These are phyloP conservation scores for Moesziomyces antarcticus DNA, from an alignment of 1,284 basidiomycete species.

Conservation along the genomic window DNA sequence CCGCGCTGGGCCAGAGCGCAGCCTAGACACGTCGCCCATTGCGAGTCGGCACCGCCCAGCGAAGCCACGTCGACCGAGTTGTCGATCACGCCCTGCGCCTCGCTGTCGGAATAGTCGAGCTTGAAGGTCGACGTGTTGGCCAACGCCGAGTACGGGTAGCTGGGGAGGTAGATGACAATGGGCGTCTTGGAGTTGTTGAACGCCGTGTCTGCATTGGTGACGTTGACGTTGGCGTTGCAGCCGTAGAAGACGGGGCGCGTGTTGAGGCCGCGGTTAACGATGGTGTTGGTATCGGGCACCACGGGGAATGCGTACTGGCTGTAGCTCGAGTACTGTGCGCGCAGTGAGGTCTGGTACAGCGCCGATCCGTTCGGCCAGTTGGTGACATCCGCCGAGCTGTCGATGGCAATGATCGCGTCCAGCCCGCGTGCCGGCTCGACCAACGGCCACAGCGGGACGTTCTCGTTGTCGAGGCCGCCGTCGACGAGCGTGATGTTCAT, in stretches of 20 bases:
- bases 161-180: conserved; percentile 70
- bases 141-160: conserved; percentile 70
- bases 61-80: conserved; percentile 62
- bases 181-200: conserved; percentile 67
- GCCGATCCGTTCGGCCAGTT: conserved; percentile 76
- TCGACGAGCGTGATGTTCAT: conserved; percentile 62
- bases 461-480: conserved; percentile 69
- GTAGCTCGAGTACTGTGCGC: conserved; percentile 41
- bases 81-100: conserved; percentile 59
- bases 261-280: conserved; percentile 76
- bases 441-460: conserved; percentile 75
- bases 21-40: conserved; percentile 59
- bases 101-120: conserved; percentile 65
- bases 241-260: conserved; percentile 81
- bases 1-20: conserved; percentile 61
- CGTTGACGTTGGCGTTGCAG: conserved; percentile 71
- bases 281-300: conserved; percentile 71
- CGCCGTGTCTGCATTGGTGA: conserved; percentile 46
- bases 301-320: conserved; percentile 68
- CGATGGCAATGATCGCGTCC: conserved; percentile 78
- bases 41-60: conserved; percentile 47
- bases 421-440: conserved; percentile 75
- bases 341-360: conserved; percentile 66
- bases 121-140: conserved; percentile 63
- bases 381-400: conserved; percentile 72